Base-by-base conservation (phyloP, 2,329 filamentous ascomycete species). In the Nemania abortiva region DNA sequence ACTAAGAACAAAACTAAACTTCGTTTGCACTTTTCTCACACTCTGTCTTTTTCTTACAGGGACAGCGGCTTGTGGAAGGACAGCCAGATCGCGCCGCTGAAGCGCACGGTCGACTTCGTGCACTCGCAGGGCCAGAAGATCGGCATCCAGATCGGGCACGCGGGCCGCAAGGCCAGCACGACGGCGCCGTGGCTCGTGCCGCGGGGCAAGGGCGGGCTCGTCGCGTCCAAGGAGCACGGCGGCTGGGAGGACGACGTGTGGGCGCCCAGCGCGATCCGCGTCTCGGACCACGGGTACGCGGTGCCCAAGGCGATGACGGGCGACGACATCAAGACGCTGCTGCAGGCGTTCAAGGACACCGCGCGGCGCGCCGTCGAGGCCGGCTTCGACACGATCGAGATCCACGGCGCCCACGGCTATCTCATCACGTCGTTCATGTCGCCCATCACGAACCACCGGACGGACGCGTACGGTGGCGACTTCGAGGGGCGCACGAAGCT, bases 51-150 rank as follows among this genome's bases (percentile, higher is more conserved):
- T 45, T 29, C 15, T 31, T 64, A 22, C n/a, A 68, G 66, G 78
- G 92, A 95, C 78, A 82, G 84, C 13, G 94, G 95, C 0, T 82
- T 98, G 7, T 98, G 94, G 95, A 86, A 91, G 70, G 95, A 97
- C 79, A 89, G 87, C 39, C 95, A 98, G 79, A 91, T 95, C 69
- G 90, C 87, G 71, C 90, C 90, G 0, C 82, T 97, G 66, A 87
- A 86, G 77, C 87, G 88, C 68, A 87, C 95, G 54, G 88, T 90
- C 42, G 92, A 97, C 70, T 97, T 94, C 71, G 88, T 91, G 2
- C 94, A 97, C 82, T 89, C 87, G 29, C 94, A 97, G 80, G 87
- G 86, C 77, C 90, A 94, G 76, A 89, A 92, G 72, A 89, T 93
- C 61, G 93, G 88, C 60, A 90, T 97, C 70, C 94, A 97, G 82